Evolutionary conservation across 352 stramenopile species (phyloP), one percentile per base, ranked within the genome.

Genomic region (Phytophthora podocarpi): DNA sequence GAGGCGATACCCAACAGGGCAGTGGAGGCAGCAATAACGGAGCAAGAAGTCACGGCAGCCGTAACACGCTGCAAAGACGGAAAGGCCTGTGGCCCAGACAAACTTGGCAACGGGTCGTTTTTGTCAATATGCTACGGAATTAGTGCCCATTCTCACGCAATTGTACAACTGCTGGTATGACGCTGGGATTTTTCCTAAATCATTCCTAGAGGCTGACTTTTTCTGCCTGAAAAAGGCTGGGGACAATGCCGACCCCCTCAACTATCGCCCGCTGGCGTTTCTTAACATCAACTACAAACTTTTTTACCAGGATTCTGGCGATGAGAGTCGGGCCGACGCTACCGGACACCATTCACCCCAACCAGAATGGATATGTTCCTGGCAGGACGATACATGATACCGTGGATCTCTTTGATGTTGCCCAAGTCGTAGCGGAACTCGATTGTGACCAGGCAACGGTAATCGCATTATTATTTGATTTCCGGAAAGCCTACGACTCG

Each of bases 401-500:
- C 0, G 7, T 57, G 13, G 37, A 57, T 31, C 13, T 36, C 6
- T 46, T 35, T 18, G 21, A 9, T 11, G 28, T 34, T 2, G 23
- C 26, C 2, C 20, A 32, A 21, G 2, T 7, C 4, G 35, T 57
- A 15, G 48, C 15, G 1, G 24, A 35, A 3, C 2, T 10, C n/a
- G 48, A 46, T 34, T 6, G 5, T 4, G 12, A 12, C 10, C 27
- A 31, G 27, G 6, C 6, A 31, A 10, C 6, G 27, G 43, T 27
- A 5, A 27, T 36, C 3, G 35, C 34, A 2, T 13, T 58, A 12
- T 5, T 58, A 3, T 26, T 58, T 0, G 35, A 58, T 27, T 58
- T 58, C 18, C 15, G 18, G 4, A 58, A 58, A 26, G 49, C 49
- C 9, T 58, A 58, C 20, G 49, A 58, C 27, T 49, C 49, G 21